Evolutionary conservation across 1,284 basidiomycete genomes (phyloP).

Genomic region (Cutaneotrichosporon mucoides): DNA sequence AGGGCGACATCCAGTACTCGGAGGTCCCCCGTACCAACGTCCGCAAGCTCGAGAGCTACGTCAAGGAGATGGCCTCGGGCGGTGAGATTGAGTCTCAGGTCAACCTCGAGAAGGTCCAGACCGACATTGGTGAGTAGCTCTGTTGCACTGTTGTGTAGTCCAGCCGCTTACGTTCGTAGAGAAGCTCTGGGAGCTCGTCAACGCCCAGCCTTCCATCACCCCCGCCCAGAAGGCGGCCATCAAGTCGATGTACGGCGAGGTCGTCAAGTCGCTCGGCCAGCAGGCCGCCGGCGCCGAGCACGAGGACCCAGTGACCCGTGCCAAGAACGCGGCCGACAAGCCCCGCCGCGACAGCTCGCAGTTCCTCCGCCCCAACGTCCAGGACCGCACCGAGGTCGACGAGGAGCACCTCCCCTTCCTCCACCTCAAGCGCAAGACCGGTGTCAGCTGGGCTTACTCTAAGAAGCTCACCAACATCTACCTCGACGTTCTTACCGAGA

Average conservation of each 20-base stretch:
- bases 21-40: conserved; percentile 94
- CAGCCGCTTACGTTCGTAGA: conserved; percentile 41
- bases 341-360: conserved; percentile 81
- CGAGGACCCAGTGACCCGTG: conserved; percentile 25
- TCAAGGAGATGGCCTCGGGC: conserved; percentile 96
- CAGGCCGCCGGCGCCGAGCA: conserved; percentile 53
- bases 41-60: conserved; percentile 95
- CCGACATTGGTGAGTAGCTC: conserved; percentile 62
- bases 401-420: conserved; percentile 90
- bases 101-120: conserved; percentile 95
- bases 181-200: conserved; percentile 95
- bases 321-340: conserved; percentile 33
- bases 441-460: conserved; percentile 90
- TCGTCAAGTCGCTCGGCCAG: conserved; percentile 68
- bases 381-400: conserved; percentile 67
- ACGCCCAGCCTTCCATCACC: conserved; percentile 92
- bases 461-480: conserved; percentile 90
- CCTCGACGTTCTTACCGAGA: conserved; percentile 93
- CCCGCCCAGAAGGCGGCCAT: conserved; percentile 96
- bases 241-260: conserved; percentile 93
- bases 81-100: conserved; percentile 74
- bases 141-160: too few relatives aligned
- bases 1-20: conserved; percentile 90
- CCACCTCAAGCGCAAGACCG: conserved; percentile 97
- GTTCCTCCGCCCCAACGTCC: conserved; percentile 82